Base-by-base conservation (phyloP, 129 eudicot genomes). In the Tagetes erecta region DNA sequence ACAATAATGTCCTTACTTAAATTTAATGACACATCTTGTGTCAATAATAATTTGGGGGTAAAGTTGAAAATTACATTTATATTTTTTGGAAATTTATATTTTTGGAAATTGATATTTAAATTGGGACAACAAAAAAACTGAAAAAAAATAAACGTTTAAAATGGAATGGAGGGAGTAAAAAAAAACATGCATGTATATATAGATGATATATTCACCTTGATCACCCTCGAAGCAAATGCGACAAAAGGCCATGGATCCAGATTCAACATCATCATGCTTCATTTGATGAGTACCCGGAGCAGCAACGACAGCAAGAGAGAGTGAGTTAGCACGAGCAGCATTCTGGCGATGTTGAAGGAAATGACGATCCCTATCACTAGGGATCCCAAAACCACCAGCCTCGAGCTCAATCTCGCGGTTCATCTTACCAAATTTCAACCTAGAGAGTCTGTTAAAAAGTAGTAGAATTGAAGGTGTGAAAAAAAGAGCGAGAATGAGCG, bases 141-240 rank as follows among this genome's bases (percentile, higher is more conserved):
- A n/a, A n/a, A 20, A 20, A 20, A 20, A 20, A 20, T 20, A 0
- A 20, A 20, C 27, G 27, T 20, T 20, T 20, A 20, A 20, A 20
- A 20, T 20, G 27, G 0, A 20, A 20, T 20, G 27, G 27, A 20
- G 27, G 27, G 27, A 20, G 27, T 20, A 20, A 20, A 20, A 20
- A 20, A 20, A 20, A 20, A 20, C 27, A 20, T 20, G 27, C 27
- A 20, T 20, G 27, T 20, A 20, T 20, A 20, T 20, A 20, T 20
- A 20, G 27, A 20, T 20, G 27, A 20, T 20, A 20, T 20, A 20
- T 20, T 20, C 27, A 20, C 27, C 86, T 0, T 82, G 87, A 51
- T 89, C 96, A 47, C 85, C 77, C 50, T 92, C 93, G 68, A 92
- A 92, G 74, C 97, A 92, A 82, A 92, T 91, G 70, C 97, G 88